A percentile compares a stretch with the other conserved stretches of the same genome.
Conservation (phyloP, 176 grass and related monocot genomes). For the Secale cereale region DNA sequence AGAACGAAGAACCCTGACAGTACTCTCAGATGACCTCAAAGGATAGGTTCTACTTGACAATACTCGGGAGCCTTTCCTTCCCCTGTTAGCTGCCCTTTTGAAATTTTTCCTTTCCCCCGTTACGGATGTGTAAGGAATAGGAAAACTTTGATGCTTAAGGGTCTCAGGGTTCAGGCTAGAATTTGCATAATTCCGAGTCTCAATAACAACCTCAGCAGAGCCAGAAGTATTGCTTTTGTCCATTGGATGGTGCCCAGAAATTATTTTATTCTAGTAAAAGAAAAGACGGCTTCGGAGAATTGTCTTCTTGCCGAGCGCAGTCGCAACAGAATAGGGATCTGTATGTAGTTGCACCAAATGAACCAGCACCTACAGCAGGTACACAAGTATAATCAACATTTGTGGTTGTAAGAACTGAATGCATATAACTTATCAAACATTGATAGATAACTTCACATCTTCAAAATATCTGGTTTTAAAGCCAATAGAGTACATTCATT, state of each 20-base stretch:
- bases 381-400: slow-evolving; percentile 18
- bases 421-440: background rate
- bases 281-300: background rate
- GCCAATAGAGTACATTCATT: background rate
- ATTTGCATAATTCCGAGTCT: slow-evolving; percentile 14
- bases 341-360: background rate
- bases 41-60: slow-evolving; percentile 24
- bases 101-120: slow-evolving; percentile 35
- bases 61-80: slow-evolving; percentile 33
- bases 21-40: slow-evolving; percentile 54
- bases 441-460: background rate
- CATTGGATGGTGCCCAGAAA: slow-evolving; percentile 19
- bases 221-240: slow-evolving; percentile 21
- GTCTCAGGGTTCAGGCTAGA: slow-evolving; percentile 31
- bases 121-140: slow-evolving; percentile 26
- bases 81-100: slow-evolving; percentile 38
- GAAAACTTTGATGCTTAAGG: slow-evolving; percentile 1
- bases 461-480: slow-evolving; percentile 2
- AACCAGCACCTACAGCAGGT: slow-evolving; percentile 14
- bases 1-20: slow-evolving; percentile 46
- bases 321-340: background rate
- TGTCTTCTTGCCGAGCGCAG: background rate
- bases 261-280: background rate
- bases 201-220: slow-evolving; percentile 8
- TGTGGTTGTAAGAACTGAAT: background rate